A percentile compares a stretch with the other conserved stretches of the same genome.
These are phyloP conservation scores for Leccinum griseonigrum DNA, from an alignment of 1,284 basidiomycete species.

Conservation along the genomic window DNA sequence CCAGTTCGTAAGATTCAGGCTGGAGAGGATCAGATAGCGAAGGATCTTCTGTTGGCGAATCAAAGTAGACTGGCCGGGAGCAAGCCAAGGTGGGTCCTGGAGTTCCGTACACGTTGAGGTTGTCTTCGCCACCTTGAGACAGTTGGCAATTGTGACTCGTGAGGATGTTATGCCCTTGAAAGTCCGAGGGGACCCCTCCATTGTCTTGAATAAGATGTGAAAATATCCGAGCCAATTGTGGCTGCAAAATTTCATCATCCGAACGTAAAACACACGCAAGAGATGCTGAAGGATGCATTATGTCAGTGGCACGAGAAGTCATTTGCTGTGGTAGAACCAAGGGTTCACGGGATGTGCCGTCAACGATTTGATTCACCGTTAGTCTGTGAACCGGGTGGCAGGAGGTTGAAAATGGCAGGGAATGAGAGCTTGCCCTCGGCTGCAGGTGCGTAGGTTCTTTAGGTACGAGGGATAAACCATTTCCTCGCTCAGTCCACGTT, in stretches of 20 bases:
- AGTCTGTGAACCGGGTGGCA: constrained; percentile 14
- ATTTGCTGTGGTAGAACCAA: constrained; percentile 10
- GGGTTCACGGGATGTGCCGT: constrained; percentile 3
- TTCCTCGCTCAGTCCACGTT: constrained; percentile 1
- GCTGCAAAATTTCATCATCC: constrained; percentile 8
- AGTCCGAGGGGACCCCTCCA: constrained; percentile 16
- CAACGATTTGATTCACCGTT: not conserved
- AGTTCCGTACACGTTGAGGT: constrained; percentile 28
- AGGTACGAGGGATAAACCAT: not conserved
- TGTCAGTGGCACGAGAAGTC: constrained; percentile 8
- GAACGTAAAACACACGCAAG: constrained; percentile 21
- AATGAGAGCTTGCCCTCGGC: not conserved
- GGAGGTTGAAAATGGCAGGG: constrained; percentile 30
- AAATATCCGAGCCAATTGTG: constrained; percentile 9
- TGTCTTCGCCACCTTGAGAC: constrained; percentile 5
- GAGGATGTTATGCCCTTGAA: constrained; percentile 5
- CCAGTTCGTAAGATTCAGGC: constrained; percentile 34
- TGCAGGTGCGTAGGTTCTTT: not conserved
- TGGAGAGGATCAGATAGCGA: constrained; percentile 41
- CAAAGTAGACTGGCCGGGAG: constrained; percentile 43
- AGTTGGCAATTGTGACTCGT: constrained; percentile 4
- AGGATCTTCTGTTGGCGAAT: constrained; percentile 52
- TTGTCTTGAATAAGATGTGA: constrained; percentile 11
- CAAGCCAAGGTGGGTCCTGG: constrained; percentile 30
- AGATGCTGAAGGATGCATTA: constrained; percentile 11